phyloP scores from a whole-genome alignment of 257 asterid species.

The Eustoma russellianum region DNA sequence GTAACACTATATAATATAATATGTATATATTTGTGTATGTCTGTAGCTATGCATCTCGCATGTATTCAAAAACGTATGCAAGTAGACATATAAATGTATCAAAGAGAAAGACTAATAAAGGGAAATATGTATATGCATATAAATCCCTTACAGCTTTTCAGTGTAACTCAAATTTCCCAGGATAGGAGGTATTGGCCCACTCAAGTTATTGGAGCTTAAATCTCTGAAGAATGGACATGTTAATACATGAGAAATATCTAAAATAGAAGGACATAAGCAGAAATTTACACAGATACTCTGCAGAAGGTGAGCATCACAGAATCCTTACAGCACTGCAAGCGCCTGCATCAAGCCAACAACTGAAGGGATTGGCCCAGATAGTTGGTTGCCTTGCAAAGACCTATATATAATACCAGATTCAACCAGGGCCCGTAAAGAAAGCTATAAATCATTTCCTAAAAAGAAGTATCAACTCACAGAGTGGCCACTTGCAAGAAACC shows the following conservation, averaged over 20 bases:
- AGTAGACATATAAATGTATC: too few relatives aligned
- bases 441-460: background rate
- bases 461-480: conserved; percentile 42
- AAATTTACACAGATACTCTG: background rate
- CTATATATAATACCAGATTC: conserved; percentile 9
- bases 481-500: conserved; percentile 99
- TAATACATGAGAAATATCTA: too few relatives aligned
- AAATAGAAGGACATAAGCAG: background rate
- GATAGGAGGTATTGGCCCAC: conserved; percentile 80
- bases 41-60: too few relatives aligned
- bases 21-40: too few relatives aligned
- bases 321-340: conserved; percentile 86
- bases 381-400: conserved; percentile 54
- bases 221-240: conserved; percentile 35
- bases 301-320: background rate
- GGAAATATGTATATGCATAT: too few relatives aligned
- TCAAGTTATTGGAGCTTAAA: conserved; percentile 78
- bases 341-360: conserved; percentile 99
- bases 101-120: too few relatives aligned
- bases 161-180: conserved; percentile 90
- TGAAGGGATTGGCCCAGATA: conserved; percentile 75
- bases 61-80: too few relatives aligned
- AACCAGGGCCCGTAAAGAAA: background rate
- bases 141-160: conserved; percentile 64
- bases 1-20: too few relatives aligned